Evolutionary conservation across 2,329 filamentous ascomycete genomes (phyloP).

Genomic region (Ceratocystis huliohia): DNA sequence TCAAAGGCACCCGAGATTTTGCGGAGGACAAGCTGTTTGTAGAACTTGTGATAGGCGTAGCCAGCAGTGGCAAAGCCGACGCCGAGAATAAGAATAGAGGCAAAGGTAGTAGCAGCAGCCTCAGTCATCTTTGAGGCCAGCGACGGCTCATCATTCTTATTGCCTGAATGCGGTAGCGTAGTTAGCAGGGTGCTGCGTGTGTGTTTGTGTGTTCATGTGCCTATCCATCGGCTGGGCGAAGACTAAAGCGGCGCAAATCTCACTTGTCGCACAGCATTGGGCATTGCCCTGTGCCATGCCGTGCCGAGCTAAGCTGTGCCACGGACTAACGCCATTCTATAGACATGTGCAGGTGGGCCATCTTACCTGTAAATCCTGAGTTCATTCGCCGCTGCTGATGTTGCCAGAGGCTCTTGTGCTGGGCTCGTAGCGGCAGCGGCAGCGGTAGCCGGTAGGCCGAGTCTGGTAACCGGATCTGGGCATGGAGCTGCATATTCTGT

Average conservation of each 20-base stretch:
- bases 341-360: not conserved
- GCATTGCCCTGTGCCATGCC: not conserved
- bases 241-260: too few relatives aligned
- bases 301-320: not conserved
- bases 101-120: constrained; percentile 60
- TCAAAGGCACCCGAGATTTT: constrained; percentile 91
- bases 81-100: constrained; percentile 60
- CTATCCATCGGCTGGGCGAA: too few relatives aligned
- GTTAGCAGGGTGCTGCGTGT: not conserved
- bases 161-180: too few relatives aligned
- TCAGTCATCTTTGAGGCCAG: constrained; percentile 54
- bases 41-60: constrained; percentile 67
- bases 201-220: too few relatives aligned
- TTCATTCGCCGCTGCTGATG: constrained; percentile 7
- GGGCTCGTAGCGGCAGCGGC: not conserved
- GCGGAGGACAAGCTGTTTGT: constrained; percentile 79
- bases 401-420: not conserved
- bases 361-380: not conserved
- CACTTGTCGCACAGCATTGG: too few relatives aligned
- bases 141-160: constrained; percentile 26
- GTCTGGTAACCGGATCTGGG: not conserved
- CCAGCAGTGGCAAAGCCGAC: constrained; percentile 52
- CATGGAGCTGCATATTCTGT: not conserved
- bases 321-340: too few relatives aligned
- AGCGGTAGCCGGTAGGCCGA: not conserved